Evolutionary conservation across 805 yeast species (phyloP), one percentile per base, ranked within the genome.

Genomic region (Candida sakaeoensis): DNA sequence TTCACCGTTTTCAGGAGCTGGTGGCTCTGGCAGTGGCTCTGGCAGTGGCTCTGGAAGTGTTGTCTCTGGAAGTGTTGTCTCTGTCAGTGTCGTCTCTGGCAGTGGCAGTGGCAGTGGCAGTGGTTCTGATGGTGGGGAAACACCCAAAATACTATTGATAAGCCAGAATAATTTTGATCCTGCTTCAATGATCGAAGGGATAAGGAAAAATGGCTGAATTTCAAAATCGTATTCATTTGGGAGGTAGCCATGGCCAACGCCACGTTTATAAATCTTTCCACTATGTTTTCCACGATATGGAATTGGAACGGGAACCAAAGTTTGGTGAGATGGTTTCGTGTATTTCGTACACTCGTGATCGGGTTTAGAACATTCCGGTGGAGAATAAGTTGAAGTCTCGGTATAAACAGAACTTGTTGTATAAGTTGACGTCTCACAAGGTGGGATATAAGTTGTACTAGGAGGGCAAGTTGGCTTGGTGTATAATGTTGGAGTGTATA

Each of bases 71-170:
- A n/a, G n/a, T n/a, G n/a, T n/a, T n/a, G n/a, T n/a, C n/a, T n/a
- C n/a, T n/a, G n/a, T n/a, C n/a, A n/a, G n/a, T n/a, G n/a, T n/a
- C n/a, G n/a, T n/a, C n/a, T n/a, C n/a, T n/a, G n/a, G n/a, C n/a
- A n/a, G n/a, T n/a, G n/a, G n/a, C n/a, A n/a, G n/a, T n/a, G n/a
- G n/a, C n/a, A n/a, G n/a, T n/a, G n/a, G n/a, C n/a, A n/a, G n/a
- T n/a, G n/a, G n/a, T n/a, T n/a, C n/a, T n/a, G n/a, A n/a, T n/a
- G n/a, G n/a, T n/a, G n/a, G n/a, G n/a, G 29, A 13, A 23, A 18
- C 23, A 10, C 67, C 72, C 53, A 84, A 68, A 36, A 77, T 54
- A 47, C 79, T 62, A 17, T 54, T 65, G 4, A 9, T 16, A 23
- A 37, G 25, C 3, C 2, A 13, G 23, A 25, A 25, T 7, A 25